Percentiles rank a stretch among this genome's conserved stretches.
Conservation (phyloP, 2,329 filamentous ascomycete genomes). For the Rutstroemia sp. region DNA sequence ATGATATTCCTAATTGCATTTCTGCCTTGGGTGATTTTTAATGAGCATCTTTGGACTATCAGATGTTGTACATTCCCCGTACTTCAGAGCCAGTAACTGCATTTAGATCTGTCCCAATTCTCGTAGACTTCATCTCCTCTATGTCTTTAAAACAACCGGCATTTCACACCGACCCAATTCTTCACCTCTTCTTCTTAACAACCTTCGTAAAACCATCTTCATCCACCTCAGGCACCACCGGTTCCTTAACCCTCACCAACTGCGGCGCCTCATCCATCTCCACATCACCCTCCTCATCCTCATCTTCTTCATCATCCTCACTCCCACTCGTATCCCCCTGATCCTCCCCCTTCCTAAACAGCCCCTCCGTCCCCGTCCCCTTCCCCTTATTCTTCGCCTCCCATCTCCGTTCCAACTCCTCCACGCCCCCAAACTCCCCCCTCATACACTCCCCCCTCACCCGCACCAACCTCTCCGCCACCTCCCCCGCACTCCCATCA, state of each 20-base stretch:
- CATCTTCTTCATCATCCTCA: slow-evolving; percentile 47
- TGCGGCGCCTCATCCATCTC: slow-evolving; percentile 65
- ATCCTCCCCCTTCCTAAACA: slow-evolving; percentile 45
- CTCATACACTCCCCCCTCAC: slow-evolving; percentile 55
- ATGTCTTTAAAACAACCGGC: background rate
- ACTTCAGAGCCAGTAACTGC: too few species aligned
- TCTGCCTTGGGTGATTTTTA: too few species aligned
- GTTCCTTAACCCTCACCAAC: slow-evolving; percentile 51
- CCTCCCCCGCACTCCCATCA: slow-evolving; percentile 65
- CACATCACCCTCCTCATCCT: slow-evolving; percentile 48
- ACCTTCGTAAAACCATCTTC: slow-evolving; percentile 78
- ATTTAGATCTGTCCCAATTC: background rate
- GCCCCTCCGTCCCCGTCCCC: slow-evolving; percentile 38
- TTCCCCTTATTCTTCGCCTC: slow-evolving; percentile 50
- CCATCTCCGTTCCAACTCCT: slow-evolving; percentile 56
- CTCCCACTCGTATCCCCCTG: slow-evolving; percentile 50
- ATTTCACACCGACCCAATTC: too few species aligned
- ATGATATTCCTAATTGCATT: too few species aligned
- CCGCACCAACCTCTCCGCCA: slow-evolving; percentile 43
- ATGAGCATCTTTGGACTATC: too few species aligned
- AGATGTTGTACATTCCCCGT: too few species aligned
- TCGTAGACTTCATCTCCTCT: background rate
- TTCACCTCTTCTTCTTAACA: slow-evolving; percentile 51
- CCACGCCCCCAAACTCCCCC: slow-evolving; percentile 50
- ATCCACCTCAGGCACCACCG: slow-evolving; percentile 63